These are phyloP conservation scores for Globisporangium cystogenes DNA, from an alignment of 352 stramenopile species.

Conservation along the genomic window DNA sequence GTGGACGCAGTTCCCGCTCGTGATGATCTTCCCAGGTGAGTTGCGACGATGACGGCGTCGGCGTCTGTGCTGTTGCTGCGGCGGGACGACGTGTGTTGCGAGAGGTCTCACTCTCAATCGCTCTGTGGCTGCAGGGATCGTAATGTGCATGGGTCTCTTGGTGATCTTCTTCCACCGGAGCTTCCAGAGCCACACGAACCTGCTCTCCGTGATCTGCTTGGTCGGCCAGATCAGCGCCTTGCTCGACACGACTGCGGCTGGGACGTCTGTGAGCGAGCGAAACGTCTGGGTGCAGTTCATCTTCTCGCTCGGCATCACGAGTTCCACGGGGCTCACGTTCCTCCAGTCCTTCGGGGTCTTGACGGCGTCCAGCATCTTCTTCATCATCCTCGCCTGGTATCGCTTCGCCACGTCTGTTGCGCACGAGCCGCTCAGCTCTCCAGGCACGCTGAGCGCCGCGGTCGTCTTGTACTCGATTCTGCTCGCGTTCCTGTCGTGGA, in stretches of 20 bases:
- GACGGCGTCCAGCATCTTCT: conserved; percentile 54
- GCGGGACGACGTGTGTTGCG: not conserved
- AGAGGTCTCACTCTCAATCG: not conserved
- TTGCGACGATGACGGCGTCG: not conserved
- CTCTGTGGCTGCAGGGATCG: conserved; percentile 26
- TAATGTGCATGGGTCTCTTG: conserved; percentile 69
- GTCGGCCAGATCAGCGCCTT: conserved; percentile 69
- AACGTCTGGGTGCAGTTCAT: conserved; percentile 88
- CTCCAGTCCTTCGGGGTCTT: conserved; percentile 59
- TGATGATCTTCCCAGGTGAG: conserved; percentile 73
- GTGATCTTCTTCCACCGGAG: conserved; percentile 54
- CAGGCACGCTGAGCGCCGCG: conserved; percentile 63
- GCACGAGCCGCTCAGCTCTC: conserved; percentile 45
- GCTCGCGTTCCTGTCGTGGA: conserved; percentile 77
- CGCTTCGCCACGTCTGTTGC: conserved; percentile 28
- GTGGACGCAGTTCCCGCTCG: conserved; percentile 64
- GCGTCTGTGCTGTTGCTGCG: not conserved
- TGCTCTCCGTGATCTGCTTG: conserved; percentile 58
- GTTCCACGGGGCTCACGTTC: conserved; percentile 72
- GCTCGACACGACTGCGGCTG: conserved; percentile 67
- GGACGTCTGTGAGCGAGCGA: conserved; percentile 65
- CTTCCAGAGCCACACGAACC: conserved; percentile 50
- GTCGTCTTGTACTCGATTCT: conserved; percentile 77
- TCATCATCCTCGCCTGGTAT: conserved; percentile 73
- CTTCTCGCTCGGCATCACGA: conserved; percentile 79